Percentiles rank a stretch among this genome's conserved stretches.
Evolutionary conservation across 192 early-diverging fungal genomes (phyloP).

Genomic region (Thoreauomyces humboldtii): DNA sequence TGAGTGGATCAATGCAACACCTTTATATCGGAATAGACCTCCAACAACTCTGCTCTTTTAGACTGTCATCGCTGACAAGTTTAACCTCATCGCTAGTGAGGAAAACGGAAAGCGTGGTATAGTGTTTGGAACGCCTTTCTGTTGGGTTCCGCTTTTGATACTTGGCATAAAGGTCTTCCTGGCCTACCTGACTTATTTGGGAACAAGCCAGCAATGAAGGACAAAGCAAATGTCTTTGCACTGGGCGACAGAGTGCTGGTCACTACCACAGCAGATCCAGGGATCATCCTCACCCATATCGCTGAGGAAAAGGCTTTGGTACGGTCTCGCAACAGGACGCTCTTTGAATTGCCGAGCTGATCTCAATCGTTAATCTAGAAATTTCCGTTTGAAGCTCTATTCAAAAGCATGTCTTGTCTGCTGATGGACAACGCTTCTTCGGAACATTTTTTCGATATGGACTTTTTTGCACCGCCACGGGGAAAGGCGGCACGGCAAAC

Average conservation of each 20-base stretch:
- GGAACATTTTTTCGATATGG: conserved; percentile 88
- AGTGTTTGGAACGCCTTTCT: no score
- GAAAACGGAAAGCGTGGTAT: conserved; percentile 69
- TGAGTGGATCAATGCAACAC: no score
- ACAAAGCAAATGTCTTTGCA: conserved; percentile 82
- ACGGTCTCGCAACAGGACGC: no score
- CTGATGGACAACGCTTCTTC: conserved; percentile 92
- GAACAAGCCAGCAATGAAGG: conserved; percentile 65
- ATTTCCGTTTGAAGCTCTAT: conserved; percentile 87
- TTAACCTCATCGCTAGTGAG: conserved; percentile 83
- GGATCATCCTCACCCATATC: conserved; percentile 78
- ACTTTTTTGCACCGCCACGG: conserved; percentile 82
- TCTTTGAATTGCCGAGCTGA: not conserved
- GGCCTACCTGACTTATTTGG: conserved; percentile 37
- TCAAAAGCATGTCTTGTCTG: conserved; percentile 87
- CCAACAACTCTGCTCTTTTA: conserved; percentile 16
- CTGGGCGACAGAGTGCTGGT: conserved; percentile 80
- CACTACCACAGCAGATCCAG: conserved; percentile 73
- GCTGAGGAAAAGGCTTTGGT: conserved; percentile 73
- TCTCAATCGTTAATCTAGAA: conserved; percentile 25
- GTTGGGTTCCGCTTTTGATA: no score
- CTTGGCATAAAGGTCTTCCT: no score
- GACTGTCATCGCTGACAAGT: conserved; percentile 73
- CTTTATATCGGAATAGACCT: not conserved
- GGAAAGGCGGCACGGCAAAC: conserved; percentile 42